phyloP scores from a whole-genome alignment of 73 alveolate species.

The Urostyla sp. region DNA sequence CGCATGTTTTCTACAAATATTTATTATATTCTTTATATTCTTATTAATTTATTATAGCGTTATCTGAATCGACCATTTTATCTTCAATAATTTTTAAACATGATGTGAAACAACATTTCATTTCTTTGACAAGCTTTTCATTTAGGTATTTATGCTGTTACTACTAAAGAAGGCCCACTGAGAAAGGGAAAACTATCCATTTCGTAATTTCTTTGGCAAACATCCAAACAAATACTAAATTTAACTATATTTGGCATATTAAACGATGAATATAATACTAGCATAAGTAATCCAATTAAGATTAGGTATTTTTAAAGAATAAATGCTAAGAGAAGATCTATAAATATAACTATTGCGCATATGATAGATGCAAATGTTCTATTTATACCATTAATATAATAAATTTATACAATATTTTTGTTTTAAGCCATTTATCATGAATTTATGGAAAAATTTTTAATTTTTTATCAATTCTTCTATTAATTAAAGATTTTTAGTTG shows the following conservation, averaged over 20 bases:
- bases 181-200: conserved; percentile 59
- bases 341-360: too few relatives aligned
- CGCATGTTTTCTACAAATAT: neutral
- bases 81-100: neutral
- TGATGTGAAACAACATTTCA: neutral
- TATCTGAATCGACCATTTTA: neutral
- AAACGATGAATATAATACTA: too few relatives aligned
- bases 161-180: conserved; percentile 6
- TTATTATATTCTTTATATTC: conserved; percentile 3
- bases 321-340: too few relatives aligned
- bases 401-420: too few relatives aligned
- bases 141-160: conserved; percentile 30
- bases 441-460: too few relatives aligned
- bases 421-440: too few relatives aligned
- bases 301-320: too few relatives aligned
- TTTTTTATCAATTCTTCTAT: too few relatives aligned
- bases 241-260: conserved; percentile 14
- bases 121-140: conserved; percentile 8
- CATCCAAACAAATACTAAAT: neutral
- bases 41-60: neutral
- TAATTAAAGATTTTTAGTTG: too few relatives aligned
- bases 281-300: too few relatives aligned
- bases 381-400: too few relatives aligned
- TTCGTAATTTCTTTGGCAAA: neutral
- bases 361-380: too few relatives aligned